Base-by-base conservation (phyloP, 2,329 filamentous ascomycete species). In the Colletotrichum horii region DNA sequence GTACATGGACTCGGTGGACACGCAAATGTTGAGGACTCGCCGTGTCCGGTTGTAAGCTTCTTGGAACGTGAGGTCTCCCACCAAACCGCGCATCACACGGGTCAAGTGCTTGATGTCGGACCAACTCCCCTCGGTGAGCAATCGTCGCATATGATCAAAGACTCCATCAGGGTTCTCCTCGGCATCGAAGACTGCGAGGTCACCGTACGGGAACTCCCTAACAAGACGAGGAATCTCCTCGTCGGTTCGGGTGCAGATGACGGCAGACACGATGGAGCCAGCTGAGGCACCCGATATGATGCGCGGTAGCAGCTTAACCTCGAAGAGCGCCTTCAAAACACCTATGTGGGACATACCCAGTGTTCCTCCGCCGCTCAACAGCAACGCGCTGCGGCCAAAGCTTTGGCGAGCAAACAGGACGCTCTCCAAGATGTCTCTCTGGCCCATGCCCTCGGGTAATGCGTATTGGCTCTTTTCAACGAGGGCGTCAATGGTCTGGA, bases 41-140 rank as follows among this genome's bases (percentile, higher is more conserved):
- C 95, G 91, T 0, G 96, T 98, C n/a, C 96, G 93, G 82, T 98
- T 98, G 86, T 98, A 98, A 1, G 96, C 95, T 84, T 98, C 96
- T 81, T 96, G 95, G 79, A 98, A 98, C 0, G 96, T 98, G 80
- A 98, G 93, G 80, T 98, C 95, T 48, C 96, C 96, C 9, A 98
- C 89, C 80, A 97, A 87, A 36, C 89, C 89, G 70, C 92, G 91
- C 95, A 98, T 97, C 8, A 98, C 95, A 62, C 93, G 90, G 3
- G 91, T 93, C 65, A 98, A 86, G 83, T 98, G 93, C 28, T 91
- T 91, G 79, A 97, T 97, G 81, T 98, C 95, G 77, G 96, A 95
- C 87, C 96, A 93, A 61, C 93, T 93, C 1, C 95, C 95, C 79
- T 94, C 91, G n/a, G 95, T 97, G 38, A 97, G 85, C 66, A 98